Base-by-base conservation (phyloP, 208 protist genomes). In the Tritrichomonas foetus region DNA sequence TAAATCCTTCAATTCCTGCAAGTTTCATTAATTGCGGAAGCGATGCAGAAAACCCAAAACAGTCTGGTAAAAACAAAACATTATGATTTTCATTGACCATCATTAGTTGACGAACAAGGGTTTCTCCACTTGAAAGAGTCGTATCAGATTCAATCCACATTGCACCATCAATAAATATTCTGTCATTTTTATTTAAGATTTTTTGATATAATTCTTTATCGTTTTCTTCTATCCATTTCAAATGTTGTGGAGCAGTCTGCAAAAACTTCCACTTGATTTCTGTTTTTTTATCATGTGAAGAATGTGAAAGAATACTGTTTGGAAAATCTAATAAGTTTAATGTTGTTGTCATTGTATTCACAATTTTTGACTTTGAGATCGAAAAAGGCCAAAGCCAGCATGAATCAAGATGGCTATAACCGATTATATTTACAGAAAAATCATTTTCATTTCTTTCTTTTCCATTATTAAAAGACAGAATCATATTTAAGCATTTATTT, bases 51-150 rank as follows among this genome's bases (percentile, higher is more conserved):
- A 69, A 93, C 13, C 82, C 82, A 50, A 93, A 93, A 47, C 50
- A 69, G 27, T 93, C 82, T 20, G 82, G 82, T 44, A 93, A 47
- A 16, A 57, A 93, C 3, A 93, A 72, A 9, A 64, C 36, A 36
- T 16, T 50, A 25, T 50, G 39, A 3, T 75, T 22, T 20, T 8
- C 22, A 33, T 74, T 61, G 33, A 72, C 16, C 3, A 39, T 25
- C 27, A 94, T n/a, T 50, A 94, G 3, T 53, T 94, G 93, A 13
- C 93, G 30, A 14, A 94, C 41, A 27, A 94, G n/a, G 27, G 93
- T 66, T 53, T 94, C 93, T 11, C 93, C 93, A 27, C 20, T 78
- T 44, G 64, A 36, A 27, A 78, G 25, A 44, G 30, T 53, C 3
- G 16, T 53, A 9, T 89, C 78, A 27, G 44, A 47, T 30, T 89